phyloP scores from a whole-genome alignment of 1,139 yeast species.

The Protomyces gravidus region DNA sequence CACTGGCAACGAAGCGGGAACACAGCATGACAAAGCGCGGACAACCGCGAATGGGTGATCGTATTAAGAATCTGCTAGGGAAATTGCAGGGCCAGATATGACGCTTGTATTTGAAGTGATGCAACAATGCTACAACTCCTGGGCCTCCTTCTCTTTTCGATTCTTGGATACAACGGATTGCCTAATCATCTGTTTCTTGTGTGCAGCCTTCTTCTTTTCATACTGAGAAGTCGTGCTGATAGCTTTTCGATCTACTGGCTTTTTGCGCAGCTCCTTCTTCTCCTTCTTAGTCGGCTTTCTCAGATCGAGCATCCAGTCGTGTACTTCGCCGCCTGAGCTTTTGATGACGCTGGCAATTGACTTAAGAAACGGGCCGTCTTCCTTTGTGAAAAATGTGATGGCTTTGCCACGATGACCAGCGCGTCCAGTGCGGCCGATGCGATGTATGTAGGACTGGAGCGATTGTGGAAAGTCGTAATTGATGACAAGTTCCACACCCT shows the following conservation, averaged over 20 bases:
- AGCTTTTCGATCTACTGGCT: conserved; percentile 41
- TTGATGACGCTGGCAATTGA: conserved; percentile 87
- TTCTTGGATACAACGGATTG: conserved; percentile 16
- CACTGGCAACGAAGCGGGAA: conserved; percentile 10
- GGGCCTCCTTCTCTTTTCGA: background rate
- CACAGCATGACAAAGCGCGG: conserved; percentile 18
- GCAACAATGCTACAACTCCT: background rate
- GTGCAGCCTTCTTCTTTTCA: conserved; percentile 26
- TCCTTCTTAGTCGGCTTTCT: conserved; percentile 65
- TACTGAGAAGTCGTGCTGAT: conserved; percentile 27
- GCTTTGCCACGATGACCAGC: conserved; percentile 85
- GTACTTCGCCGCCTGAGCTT: conserved; percentile 72
- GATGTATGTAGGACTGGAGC: conserved; percentile 92
- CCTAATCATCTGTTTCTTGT: conserved; percentile 25
- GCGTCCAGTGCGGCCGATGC: conserved; percentile 98
- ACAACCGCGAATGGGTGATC: conserved; percentile 24
- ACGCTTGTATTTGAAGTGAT: background rate
- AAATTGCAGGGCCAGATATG: conserved; percentile 10
- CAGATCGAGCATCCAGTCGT: conserved; percentile 77
- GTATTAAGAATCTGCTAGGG: conserved; percentile 19
- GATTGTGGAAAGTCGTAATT: conserved; percentile 95
- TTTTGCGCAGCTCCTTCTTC: conserved; percentile 59
- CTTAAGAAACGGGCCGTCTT: conserved; percentile 69
- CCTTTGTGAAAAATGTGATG: conserved; percentile 87
- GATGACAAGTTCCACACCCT: conserved; percentile 88